These are phyloP conservation scores for Royoungia palumana DNA, from an alignment of 768 basidiomycete genomes.

Conservation along the genomic window DNA sequence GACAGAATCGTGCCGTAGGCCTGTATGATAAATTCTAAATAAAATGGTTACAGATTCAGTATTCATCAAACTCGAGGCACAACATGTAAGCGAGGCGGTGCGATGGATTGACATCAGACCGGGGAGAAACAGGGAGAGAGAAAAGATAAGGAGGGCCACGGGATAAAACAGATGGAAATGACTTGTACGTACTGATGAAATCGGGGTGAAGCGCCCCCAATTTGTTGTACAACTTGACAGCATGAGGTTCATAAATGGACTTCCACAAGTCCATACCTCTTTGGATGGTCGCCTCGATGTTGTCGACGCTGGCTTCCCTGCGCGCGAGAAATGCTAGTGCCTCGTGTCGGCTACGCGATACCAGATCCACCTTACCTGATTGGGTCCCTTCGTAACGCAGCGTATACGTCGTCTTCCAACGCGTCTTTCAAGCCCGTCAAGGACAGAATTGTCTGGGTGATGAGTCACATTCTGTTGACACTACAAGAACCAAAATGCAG, in stretches of 20 bases:
- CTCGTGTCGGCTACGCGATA: conserved; percentile 18
- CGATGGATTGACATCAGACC: conserved; percentile 26
- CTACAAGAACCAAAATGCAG: not conserved
- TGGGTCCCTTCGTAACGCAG: conserved; percentile 60
- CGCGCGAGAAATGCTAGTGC: conserved; percentile 19
- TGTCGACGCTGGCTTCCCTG: conserved; percentile 59
- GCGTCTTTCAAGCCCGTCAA: conserved; percentile 73
- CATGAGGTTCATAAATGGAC: conserved; percentile 86
- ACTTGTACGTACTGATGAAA: conserved; percentile 73
- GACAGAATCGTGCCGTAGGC: conserved; percentile 76
- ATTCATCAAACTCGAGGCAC: conserved; percentile 33
- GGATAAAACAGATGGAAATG: conserved; percentile 26
- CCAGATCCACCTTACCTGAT: conserved; percentile 50
- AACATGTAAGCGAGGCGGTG: conserved; percentile 30
- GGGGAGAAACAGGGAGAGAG: conserved; percentile 5
- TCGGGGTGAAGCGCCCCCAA: conserved; percentile 88
- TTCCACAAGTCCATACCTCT: conserved; percentile 77
- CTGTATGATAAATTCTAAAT: conserved; percentile 81
- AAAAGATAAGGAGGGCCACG: conserved; percentile 35
- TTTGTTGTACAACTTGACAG: conserved; percentile 85
- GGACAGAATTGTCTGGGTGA: conserved; percentile 70
- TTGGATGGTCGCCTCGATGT: conserved; percentile 63
- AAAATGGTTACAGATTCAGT: conserved; percentile 22
- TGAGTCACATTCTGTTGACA: conserved; percentile 5
- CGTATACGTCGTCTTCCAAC: conserved; percentile 79